Base-by-base conservation (phyloP, 2,329 filamentous ascomycete species). In the Aspergillus puulaauensis region DNA sequence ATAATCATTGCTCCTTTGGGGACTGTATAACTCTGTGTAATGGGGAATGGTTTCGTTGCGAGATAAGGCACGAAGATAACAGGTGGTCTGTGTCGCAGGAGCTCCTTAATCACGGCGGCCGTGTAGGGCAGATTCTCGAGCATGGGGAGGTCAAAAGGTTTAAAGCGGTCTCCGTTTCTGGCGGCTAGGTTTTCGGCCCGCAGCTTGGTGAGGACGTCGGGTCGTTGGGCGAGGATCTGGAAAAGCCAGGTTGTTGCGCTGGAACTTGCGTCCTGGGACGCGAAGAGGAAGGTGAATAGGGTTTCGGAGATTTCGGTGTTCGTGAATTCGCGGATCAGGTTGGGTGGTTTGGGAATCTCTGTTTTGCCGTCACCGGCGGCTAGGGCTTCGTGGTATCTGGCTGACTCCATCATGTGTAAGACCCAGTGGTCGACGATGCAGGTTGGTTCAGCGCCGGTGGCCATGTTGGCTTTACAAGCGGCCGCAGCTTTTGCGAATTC, bases 381-480 rank as follows among this genome's bases (percentile, higher is more conserved):
- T 64, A 90, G 78, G 49, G 86, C 86, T 73, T 91, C 83, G 56
- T 86, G 85, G 82, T 91, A 96, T 61, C 78, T 82, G 69, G 90
- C 84, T 1, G 90, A 93, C 54, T 91, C 86, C 64, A 95, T 82
- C 86, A 96, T 96, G 64, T 86, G 82, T 75, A 88, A 83, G 61
- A 96, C 80, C 92, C 92, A 96, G 61, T 86, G 88, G 72, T 96
- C 92, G 81, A 96, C 89, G 73, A 96, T 96, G 73, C 91, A 96
- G 61, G 86, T 88, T 40, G 91, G 80, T 52, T 89, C 85, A 58
- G 89, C 91, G 64, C 91, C 91, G 44, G 87, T 85, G 62, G 85
- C 85, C 89, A 96, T 92, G 64, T 89, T 87, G 58, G 89, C 86
- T 80, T 92, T 95, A 77, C 89, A 88, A 79, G 93, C 93, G 61